These are phyloP conservation scores for Caryopteris hybrid DNA, from an alignment of 305 asterid species.

Conservation along the genomic window DNA sequence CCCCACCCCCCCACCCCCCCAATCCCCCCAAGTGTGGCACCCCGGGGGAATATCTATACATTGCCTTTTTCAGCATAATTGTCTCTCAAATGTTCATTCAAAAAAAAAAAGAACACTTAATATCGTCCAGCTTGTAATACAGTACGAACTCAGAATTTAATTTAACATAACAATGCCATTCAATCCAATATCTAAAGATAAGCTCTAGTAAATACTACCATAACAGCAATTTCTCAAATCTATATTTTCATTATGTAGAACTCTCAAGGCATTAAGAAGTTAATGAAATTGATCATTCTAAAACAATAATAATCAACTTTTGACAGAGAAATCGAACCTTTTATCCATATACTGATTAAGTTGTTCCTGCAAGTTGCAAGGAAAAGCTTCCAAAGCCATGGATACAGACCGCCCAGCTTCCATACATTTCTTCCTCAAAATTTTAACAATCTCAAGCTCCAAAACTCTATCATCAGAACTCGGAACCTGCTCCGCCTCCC, in stretches of 20 bases:
- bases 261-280: neutral
- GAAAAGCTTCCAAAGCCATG: slow-evolving; percentile 78
- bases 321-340: slow-evolving; percentile 34
- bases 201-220: neutral
- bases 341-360: slow-evolving; percentile 54
- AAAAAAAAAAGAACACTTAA: neutral
- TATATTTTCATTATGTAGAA: neutral
- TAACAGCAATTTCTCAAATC: neutral
- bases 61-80: neutral
- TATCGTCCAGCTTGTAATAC: neutral
- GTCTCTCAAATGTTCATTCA: neutral
- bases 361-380: slow-evolving; percentile 59
- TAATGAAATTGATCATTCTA: neutral
- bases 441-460: slow-evolving; percentile 75
- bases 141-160: neutral
- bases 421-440: slow-evolving; percentile 52
- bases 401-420: slow-evolving; percentile 54
- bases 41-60: too few species aligned
- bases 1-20: too few species aligned
- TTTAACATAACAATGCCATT: neutral
- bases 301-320: neutral
- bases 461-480: slow-evolving; percentile 60
- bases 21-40: too few species aligned
- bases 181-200: neutral
- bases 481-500: slow-evolving; percentile 90